Percentiles rank a stretch among this genome's conserved stretches.
phyloP scores from a whole-genome alignment of 129 eudicot species.

The carrot (Daucus carota) region DH1_v3.0 NC_030386.2:13171001-13171500 shows the following conservation, averaged over 20 bases:
- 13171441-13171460: slow-evolving; percentile 12
- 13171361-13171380: slow-evolving; percentile 9
- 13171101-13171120: too few relatives aligned
- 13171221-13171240: not conserved
- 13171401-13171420: slow-evolving; percentile 7
- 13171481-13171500: slow-evolving; percentile 19
- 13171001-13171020: not conserved
- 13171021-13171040: slow-evolving; percentile 20
- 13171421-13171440: slow-evolving; percentile 12
- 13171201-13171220: not conserved
- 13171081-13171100: too few relatives aligned
- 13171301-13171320: too few relatives aligned
- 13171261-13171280: too few relatives aligned
- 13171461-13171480: slow-evolving; percentile 18
- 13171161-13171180: slow-evolving; percentile 31
- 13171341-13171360: slow-evolving; percentile 8
- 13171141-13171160: slow-evolving; percentile 30
- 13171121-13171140: slow-evolving; percentile 33
- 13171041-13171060: too few relatives aligned
- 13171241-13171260: too few relatives aligned
- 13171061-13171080: too few relatives aligned
- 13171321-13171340: too few relatives aligned
- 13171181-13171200: slow-evolving; percentile 21
- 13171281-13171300: too few relatives aligned
- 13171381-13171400: slow-evolving; percentile 12